Evolutionary conservation across 306 rosid species (phyloP).

Genomic region (Argentina anserina): DNA sequence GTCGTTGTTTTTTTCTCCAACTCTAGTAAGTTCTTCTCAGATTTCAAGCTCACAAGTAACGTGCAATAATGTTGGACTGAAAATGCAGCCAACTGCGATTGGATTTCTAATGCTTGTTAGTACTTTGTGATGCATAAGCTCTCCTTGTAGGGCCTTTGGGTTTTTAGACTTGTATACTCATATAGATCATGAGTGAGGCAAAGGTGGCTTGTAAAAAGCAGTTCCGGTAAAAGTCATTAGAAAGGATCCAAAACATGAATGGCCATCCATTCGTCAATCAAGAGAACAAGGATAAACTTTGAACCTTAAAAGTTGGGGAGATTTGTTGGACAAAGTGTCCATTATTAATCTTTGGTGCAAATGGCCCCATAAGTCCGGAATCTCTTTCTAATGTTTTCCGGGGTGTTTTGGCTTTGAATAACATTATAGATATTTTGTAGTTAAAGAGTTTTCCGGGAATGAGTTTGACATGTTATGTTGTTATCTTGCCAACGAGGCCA

Average conservation of each 20-base stretch:
- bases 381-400: slow-evolving; percentile 21
- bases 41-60: neutral
- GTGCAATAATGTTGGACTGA: slow-evolving; percentile 11
- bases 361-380: slow-evolving; percentile 21
- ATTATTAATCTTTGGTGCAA: slow-evolving; percentile 11
- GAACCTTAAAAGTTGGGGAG: neutral
- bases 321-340: slow-evolving; percentile 14
- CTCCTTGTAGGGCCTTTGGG: slow-evolving; percentile 12
- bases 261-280: slow-evolving; percentile 24
- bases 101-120: neutral
- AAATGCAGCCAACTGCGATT: slow-evolving; percentile 6
- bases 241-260: slow-evolving; percentile 25
- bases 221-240: neutral
- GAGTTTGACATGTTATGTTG: neutral
- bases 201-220: slow-evolving; percentile 24
- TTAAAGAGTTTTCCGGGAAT: neutral
- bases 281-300: slow-evolving; percentile 24
- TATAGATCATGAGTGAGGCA: slow-evolving; percentile 20
- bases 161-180: slow-evolving; percentile 11
- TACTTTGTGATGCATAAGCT: slow-evolving; percentile 15
- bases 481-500: neutral
- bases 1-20: neutral
- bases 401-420: slow-evolving; percentile 25
- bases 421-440: slow-evolving; percentile 14
- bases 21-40: neutral